These are phyloP conservation scores for Phytophthora quininea DNA, from an alignment of 352 stramenopile species.

Conservation along the genomic window DNA sequence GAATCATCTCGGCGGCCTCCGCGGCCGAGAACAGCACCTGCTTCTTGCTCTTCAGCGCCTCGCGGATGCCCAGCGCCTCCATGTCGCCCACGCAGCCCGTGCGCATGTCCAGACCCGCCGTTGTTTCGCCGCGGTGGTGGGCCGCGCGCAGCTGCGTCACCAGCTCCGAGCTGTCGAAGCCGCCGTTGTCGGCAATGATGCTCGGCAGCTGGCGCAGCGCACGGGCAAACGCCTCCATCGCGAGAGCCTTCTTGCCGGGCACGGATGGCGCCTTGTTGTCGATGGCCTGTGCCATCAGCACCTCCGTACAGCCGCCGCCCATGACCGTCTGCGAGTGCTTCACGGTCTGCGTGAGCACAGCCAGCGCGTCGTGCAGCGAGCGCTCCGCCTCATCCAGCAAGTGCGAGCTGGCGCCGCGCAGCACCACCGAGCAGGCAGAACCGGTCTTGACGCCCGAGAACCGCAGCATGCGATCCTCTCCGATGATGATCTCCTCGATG, in stretches of 20 bases:
- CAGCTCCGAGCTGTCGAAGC: slow-evolving; percentile 98
- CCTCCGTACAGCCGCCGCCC: slow-evolving; percentile 97
- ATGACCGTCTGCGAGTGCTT: slow-evolving; percentile 97
- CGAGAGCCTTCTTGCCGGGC: slow-evolving; percentile 97
- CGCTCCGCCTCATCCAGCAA: slow-evolving; percentile 99
- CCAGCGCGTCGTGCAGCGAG: slow-evolving; percentile 98
- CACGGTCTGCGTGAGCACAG: slow-evolving; percentile 97
- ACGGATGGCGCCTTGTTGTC: slow-evolving; percentile 92
- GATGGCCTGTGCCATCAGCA: slow-evolving; percentile 95
- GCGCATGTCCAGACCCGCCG: slow-evolving; percentile 97
- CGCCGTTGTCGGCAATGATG: slow-evolving; percentile 99
- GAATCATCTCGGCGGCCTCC: slow-evolving; percentile 99
- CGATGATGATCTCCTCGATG: slow-evolving; percentile 99
- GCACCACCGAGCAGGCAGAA: slow-evolving; percentile 94
- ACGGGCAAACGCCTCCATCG: slow-evolving; percentile 97
- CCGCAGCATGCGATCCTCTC: slow-evolving; percentile 96
- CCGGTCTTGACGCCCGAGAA: slow-evolving; percentile 98
- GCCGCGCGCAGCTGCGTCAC: slow-evolving; percentile 96
- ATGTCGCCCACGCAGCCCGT: slow-evolving; percentile 97
- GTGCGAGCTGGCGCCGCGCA: slow-evolving; percentile 94
- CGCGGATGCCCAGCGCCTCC: slow-evolving; percentile 96
- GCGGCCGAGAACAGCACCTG: slow-evolving; percentile 97
- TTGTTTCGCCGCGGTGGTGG: slow-evolving; percentile 92
- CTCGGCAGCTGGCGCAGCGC: slow-evolving; percentile 97
- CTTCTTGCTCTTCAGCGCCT: slow-evolving; percentile 96